Evolutionary conservation across 129 eudicot species (phyloP), one percentile per base, ranked within the genome.

Genomic region (Pittosporum tobira): DNA sequence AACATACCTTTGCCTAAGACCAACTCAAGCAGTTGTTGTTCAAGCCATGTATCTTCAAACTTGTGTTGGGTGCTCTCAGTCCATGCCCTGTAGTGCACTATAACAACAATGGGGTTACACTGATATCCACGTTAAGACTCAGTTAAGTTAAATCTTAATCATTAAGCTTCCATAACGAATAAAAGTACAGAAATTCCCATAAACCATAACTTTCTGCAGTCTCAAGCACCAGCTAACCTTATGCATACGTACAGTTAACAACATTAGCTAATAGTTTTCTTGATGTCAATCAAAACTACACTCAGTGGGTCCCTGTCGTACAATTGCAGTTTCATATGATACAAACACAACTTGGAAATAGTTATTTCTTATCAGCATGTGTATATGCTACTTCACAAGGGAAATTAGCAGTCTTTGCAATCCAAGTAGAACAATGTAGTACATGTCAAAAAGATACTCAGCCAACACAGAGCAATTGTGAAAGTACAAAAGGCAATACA

Each of bases 21-120:
- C 68, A 91, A 19, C 77, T 91, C 96, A 53, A 79, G 59, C 15
- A 85, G 79, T 59, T 79, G 96, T 53, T 78, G 88, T 73, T 91
- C 99, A 58, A 77, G 94, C 96, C 99, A 91, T 7, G 99, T 91
- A 61, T 91, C 99, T 77, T 91, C 99, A 72, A 91, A 91, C 68
- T 91, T 91, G 80, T 91, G 99, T 34, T 80, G 85, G 48, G 99
- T 91, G 77, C 83, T 83, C 52, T 83, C 88, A 54, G 99, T 75
- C 99, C 99, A 91, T 70, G 99, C 99, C 72, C 79, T 83, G 69
- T 86, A 91, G 68, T 83, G 94, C 90, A 91, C 96, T 91, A 65
- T 60, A 59, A 44, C 52, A 68, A 72, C 8, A 63, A 73, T 53
- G 16, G 12, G 47, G 55, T 73, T 58, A 77, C 36, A 20, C 26